phyloP scores from a whole-genome alignment of 1,139 yeast genomes.

The Diutina neorugosa region DNA sequence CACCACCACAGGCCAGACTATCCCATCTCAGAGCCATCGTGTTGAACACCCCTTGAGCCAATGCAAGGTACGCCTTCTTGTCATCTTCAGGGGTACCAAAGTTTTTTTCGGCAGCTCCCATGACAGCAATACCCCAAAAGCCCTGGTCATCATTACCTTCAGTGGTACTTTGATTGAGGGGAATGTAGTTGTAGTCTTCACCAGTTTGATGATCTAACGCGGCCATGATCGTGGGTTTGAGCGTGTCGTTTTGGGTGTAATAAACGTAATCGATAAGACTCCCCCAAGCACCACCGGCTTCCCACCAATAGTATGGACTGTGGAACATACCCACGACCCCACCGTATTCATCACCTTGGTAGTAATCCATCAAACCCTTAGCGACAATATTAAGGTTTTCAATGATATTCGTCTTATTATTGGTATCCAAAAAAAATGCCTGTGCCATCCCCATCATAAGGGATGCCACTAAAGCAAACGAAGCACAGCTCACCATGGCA shows the following conservation, averaged over 20 bases:
- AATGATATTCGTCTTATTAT: background rate
- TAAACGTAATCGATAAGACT: background rate
- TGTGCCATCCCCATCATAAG: background rate
- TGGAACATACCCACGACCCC: constrained; percentile 4
- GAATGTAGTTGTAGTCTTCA: constrained; percentile 1
- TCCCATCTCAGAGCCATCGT: constrained; percentile 76
- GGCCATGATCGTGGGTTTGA: background rate
- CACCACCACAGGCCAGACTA: constrained; percentile 50
- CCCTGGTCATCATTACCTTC: constrained; percentile 8
- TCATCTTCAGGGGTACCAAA: constrained; percentile 3
- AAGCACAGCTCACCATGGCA: background rate
- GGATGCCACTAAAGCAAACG: background rate
- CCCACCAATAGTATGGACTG: constrained; percentile 5
- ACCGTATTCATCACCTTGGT: constrained; percentile 3
- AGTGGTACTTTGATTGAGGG: constrained; percentile 5
- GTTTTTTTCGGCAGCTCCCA: constrained; percentile 7
- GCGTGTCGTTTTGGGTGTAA: constrained; percentile 1
- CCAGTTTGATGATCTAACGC: constrained; percentile 4
- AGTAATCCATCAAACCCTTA: constrained; percentile 3
- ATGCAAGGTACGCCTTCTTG: constrained; percentile 51
- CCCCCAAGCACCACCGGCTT: constrained; percentile 5
- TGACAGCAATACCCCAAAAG: constrained; percentile 7
- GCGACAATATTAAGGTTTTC: background rate
- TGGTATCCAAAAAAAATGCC: background rate
- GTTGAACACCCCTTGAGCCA: constrained; percentile 67